Evolutionary conservation across 768 basidiomycete genomes (phyloP), one percentile per base, ranked within the genome.

Genomic region (Mycena capillaripes): DNA sequence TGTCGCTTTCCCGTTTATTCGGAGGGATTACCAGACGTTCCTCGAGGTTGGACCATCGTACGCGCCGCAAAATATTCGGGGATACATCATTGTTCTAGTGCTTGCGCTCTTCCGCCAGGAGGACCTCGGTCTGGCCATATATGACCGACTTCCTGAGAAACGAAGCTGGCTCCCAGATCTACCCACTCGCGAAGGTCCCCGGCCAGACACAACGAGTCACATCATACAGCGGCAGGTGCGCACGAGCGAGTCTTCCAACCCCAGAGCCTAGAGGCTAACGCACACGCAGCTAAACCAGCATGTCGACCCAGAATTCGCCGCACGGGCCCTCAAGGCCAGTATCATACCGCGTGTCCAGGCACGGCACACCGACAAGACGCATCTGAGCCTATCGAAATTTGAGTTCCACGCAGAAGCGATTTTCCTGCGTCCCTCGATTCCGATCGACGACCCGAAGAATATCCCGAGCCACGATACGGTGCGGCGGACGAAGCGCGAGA

Each of bases 401-500:
- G 71, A 72, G 53, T 68, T 63, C 46, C 71, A 72, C 38, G 71
- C 71, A 1, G 66, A 67, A 53, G 71, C 71, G 23, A 72, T 72
- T 14, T 72, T 72, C 60, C 52, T 72, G 60, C 71, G 65, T 19
- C 71, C 71, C 5, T 48, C 58, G 1, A 68, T 68, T 27, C 52
- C 66, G 32, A 72, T 72, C 53, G 66, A 68, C 61, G 66, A 72
- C 60, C 71, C 71, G 25, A 68, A 68, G 34, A 44, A 72, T 34
- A 27, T 72, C 34, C 71, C 71, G 30, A 72, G 71, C 36, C 71
- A 72, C 71, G 71, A 72, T 23, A 72, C 71, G 19, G 71, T 72
- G 60, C 71, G 71, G 29, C 52, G 71, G 3, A 72, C 71, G 34
- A 72, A 72, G 46, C 71, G 71, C 23, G 71, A 72, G 61, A 68